Conservation (phyloP, 2,329 filamentous ascomycete genomes). For the Xylariaceae sp. region DNA sequence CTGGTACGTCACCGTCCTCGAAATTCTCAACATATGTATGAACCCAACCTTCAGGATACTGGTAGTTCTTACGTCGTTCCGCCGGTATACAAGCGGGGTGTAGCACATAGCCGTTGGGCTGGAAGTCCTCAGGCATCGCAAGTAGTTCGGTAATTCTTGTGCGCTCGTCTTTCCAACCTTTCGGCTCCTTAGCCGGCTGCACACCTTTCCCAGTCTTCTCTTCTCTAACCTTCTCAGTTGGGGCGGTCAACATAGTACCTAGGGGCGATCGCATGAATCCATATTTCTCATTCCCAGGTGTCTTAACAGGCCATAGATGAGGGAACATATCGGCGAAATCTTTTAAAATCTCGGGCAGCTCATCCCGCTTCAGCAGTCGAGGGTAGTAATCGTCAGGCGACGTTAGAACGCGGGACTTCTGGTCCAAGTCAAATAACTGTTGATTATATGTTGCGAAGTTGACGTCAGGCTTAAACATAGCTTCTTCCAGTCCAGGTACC, state of each 20-base stretch:
- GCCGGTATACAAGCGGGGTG: slow-evolving; percentile 79
- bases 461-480: slow-evolving; percentile 77
- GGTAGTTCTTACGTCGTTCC: slow-evolving; percentile 60
- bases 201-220: slow-evolving; percentile 67
- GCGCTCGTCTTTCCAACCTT: slow-evolving; percentile 74
- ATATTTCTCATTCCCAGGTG: slow-evolving; percentile 83
- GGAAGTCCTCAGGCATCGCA: slow-evolving; percentile 73
- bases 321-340: slow-evolving; percentile 83
- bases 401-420: slow-evolving; percentile 46
- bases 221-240: slow-evolving; percentile 72
- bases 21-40: slow-evolving; percentile 73
- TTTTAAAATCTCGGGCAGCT: slow-evolving; percentile 61
- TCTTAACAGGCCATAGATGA: slow-evolving; percentile 87
- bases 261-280: slow-evolving; percentile 86
- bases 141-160: slow-evolving; percentile 85
- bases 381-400: slow-evolving; percentile 68
- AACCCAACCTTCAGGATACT: slow-evolving; percentile 77
- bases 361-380: slow-evolving; percentile 56
- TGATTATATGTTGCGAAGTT: slow-evolving; percentile 57
- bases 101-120: slow-evolving; percentile 82
- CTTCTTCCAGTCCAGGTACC: slow-evolving; percentile 89
- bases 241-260: slow-evolving; percentile 80
- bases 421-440: slow-evolving; percentile 37
- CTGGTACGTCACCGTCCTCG: slow-evolving; percentile 71
- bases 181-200: slow-evolving; percentile 67